Evolutionary conservation across 2,329 filamentous ascomycete genomes (phyloP).

Genomic region (Escovopsis sp.): DNA sequence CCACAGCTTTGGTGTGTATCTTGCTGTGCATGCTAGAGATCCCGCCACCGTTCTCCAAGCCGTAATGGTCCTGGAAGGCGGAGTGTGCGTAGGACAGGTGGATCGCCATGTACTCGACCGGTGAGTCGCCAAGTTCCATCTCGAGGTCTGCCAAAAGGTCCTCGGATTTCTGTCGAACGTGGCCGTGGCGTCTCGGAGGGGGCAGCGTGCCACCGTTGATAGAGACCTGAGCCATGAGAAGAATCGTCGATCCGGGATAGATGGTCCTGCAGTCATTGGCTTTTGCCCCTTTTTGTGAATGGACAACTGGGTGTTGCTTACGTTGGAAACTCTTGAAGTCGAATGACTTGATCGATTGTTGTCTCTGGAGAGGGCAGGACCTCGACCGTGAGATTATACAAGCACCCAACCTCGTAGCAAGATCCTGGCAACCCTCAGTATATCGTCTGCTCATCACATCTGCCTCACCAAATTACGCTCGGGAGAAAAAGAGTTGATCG

Average conservation of each 20-base stretch:
- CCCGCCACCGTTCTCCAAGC: slow-evolving; percentile 13
- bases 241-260: slow-evolving; percentile 25
- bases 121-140: slow-evolving; percentile 33
- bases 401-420: slow-evolving; percentile 27
- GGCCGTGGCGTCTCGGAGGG: slow-evolving; percentile 5
- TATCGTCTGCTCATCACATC: too few species aligned
- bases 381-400: slow-evolving; percentile 33
- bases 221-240: slow-evolving; percentile 33
- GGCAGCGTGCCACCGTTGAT: slow-evolving; percentile 13
- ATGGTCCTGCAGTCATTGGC: slow-evolving; percentile 21
- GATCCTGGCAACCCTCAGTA: slow-evolving; percentile 11
- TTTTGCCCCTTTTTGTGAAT: slow-evolving; percentile 1
- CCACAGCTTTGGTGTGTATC: slow-evolving; percentile 36
- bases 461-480: too few species aligned
- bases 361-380: slow-evolving; percentile 26
- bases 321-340: slow-evolving; percentile 27
- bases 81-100: slow-evolving; percentile 40
- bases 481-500: too few species aligned
- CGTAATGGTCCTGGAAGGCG: slow-evolving; percentile 28
- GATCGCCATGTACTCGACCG: slow-evolving; percentile 34
- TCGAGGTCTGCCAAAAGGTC: slow-evolving; percentile 44
- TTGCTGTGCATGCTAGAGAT: slow-evolving; percentile 28
- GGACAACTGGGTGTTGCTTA: slow-evolving; percentile 11
- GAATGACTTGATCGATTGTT: slow-evolving; percentile 30
- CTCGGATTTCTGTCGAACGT: slow-evolving; percentile 30